Base-by-base conservation (phyloP, 176 grass and related monocot species). In the Thinopyrum elongatum region DNA sequence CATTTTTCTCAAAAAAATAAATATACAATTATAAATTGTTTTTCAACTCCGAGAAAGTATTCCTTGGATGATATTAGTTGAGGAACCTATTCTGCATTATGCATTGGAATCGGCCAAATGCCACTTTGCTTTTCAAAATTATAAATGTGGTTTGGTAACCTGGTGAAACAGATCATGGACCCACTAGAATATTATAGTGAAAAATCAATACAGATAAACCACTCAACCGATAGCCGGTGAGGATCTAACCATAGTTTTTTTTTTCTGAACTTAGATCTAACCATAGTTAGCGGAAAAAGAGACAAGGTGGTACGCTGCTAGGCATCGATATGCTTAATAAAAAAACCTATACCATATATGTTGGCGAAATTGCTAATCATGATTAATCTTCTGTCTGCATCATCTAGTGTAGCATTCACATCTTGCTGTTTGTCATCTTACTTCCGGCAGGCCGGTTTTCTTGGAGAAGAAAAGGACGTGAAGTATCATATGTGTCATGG, bases 141-240 rank as follows among this genome's bases (percentile, higher is more conserved):
- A 67, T 53, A 53, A 53, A 75, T 87, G 75, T 62, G 75, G 47
- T 42, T 84, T 76, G 34, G 81, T 61, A 80, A 17, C 59, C 14
- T 35, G 5, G 36, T 84, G 85, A 80, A 59, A 84, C 23, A 75
- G 41, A 49, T 74, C 41, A 73, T 44, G 4, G 10, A 42, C 35
- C 42, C 39, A n/a, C n/a, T 16, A 46, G 13, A 46, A 74, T 46
- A 46, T 74, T 23, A 35, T 35, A 36, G 8, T 75, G 42, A 29
- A 74, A 75, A 49, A 53, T 19, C 72, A 75, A 19, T 4, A 31
- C 41, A 29, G 4, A 30, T 53, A 76, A 31, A 9, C 44, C 44
- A 21, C 16, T 21, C 27, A 75, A 75, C 42, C 2, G 15, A 76
- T 76, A 16, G 44, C 31, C 30, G 73, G 73, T 53, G 73, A 9